Percentiles rank a stretch among this genome's conserved stretches.
These are phyloP conservation scores for Candida succiphila DNA, from an alignment of 805 yeast genomes.

Conservation along the genomic window DNA sequence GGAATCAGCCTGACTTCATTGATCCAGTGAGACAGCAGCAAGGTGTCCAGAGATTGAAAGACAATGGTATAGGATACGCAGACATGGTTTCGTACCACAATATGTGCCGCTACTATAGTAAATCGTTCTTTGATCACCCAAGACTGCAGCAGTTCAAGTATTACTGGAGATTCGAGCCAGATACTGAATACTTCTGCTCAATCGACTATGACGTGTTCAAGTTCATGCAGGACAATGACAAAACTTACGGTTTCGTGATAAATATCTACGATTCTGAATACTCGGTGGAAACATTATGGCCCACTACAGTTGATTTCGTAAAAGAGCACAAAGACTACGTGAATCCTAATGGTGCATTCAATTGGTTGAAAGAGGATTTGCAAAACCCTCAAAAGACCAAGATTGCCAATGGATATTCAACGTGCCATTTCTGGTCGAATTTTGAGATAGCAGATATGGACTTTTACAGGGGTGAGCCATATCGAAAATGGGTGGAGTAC, in stretches of 20 bases:
- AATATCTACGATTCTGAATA: conserved; percentile 63
- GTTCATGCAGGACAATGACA: conserved; percentile 56
- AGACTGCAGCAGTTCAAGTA: conserved; percentile 50
- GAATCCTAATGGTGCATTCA: conserved; percentile 41
- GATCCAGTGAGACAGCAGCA: conserved; percentile 25
- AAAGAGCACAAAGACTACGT: conserved; percentile 47
- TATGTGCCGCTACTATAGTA: conserved; percentile 77
- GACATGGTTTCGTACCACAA: conserved; percentile 57
- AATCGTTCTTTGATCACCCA: conserved; percentile 53
- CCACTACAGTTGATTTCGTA: conserved; percentile 53
- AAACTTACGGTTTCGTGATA: conserved; percentile 67
- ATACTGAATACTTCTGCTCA: conserved; percentile 55
- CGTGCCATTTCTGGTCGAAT: conserved; percentile 86
- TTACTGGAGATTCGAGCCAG: conserved; percentile 80
- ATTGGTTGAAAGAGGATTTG: conserved; percentile 40
- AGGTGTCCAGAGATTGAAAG: conserved; percentile 23
- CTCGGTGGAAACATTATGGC: conserved; percentile 57
- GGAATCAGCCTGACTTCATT: conserved; percentile 38
- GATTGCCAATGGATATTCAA: conserved; percentile 34
- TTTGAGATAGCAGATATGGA: conserved; percentile 83
- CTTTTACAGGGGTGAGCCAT: conserved; percentile 62
- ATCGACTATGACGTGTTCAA: conserved; percentile 71
- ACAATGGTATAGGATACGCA: conserved; percentile 47
- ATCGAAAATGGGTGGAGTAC: conserved; percentile 49
- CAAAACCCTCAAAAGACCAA: conserved; percentile 37